Percentiles rank a stretch among this genome's conserved stretches.
These are phyloP conservation scores for Metschnikowia henanensis DNA, from an alignment of 805 yeast species.

Conservation along the genomic window DNA sequence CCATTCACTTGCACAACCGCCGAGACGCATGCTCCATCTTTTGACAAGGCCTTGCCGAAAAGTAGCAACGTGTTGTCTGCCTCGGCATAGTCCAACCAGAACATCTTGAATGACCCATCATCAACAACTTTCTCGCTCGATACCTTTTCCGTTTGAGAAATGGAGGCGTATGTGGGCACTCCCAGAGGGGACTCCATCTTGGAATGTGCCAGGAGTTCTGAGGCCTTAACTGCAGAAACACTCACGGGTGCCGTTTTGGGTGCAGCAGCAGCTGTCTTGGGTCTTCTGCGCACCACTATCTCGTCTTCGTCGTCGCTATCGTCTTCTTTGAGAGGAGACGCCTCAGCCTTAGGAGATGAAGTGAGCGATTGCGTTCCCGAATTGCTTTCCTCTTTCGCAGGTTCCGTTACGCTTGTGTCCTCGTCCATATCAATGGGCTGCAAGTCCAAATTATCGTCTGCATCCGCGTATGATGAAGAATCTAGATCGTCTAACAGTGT, in stretches of 20 bases:
- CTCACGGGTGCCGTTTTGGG: slow-evolving; percentile 42
- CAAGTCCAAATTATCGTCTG: slow-evolving; percentile 17
- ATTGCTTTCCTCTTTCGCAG: not conserved
- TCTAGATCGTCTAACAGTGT: slow-evolving; percentile 33
- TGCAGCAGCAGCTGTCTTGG: slow-evolving; percentile 48
- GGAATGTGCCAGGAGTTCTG: slow-evolving; percentile 21
- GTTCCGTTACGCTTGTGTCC: not conserved
- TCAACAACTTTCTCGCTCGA: slow-evolving; percentile 18
- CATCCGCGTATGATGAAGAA: slow-evolving; percentile 3
- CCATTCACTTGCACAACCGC: slow-evolving; percentile 76
- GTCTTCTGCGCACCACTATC: slow-evolving; percentile 52
- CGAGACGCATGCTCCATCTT: slow-evolving; percentile 60
- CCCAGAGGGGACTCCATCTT: slow-evolving; percentile 13
- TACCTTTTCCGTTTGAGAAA: slow-evolving; percentile 35
- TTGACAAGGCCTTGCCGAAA: slow-evolving; percentile 76
- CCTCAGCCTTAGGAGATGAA: not conserved
- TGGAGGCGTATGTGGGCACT: slow-evolving; percentile 22
- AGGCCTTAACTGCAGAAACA: slow-evolving; percentile 38
- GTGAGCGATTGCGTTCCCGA: not conserved
- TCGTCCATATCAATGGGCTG: slow-evolving; percentile 18
- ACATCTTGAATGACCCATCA: slow-evolving; percentile 63
- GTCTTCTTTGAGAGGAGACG: not conserved
- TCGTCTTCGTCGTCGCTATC: slow-evolving; percentile 50
- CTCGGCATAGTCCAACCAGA: slow-evolving; percentile 89
- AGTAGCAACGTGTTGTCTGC: slow-evolving; percentile 65